Evolutionary conservation across 2,329 filamentous ascomycete genomes (phyloP), one percentile per base, ranked within the genome.

Genomic region (Diplodia scrobiculata): DNA sequence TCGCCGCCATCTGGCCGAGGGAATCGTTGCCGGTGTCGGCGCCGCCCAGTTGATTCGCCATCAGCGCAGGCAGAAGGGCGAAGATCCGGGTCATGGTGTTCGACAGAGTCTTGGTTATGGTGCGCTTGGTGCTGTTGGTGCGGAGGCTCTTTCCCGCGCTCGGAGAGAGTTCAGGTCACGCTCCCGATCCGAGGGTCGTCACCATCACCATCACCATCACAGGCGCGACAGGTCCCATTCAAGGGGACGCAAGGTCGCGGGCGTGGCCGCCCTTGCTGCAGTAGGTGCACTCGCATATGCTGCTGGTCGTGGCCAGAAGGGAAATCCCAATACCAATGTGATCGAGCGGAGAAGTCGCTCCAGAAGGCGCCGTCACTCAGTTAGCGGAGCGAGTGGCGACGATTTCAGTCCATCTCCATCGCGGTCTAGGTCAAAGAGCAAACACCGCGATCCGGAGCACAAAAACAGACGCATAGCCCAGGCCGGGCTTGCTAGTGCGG

Each of bases 401-500:
- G 63, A 62, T 27, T 67, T 69, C 34, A 69, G 70, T 54, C 78
- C 81, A 54, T 83, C 81, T 68, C 77, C 50, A 9, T 62, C 54
- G 2, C 50, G 55, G 6, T 60, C 55, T 14, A 47, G 80, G 63
- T 81, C 80, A 9, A 78, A 78, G 14, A 82, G 73, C 71, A 76
- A 73, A 68, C 74, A 78, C 70, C 72, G 74, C 38, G 76, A 81
- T 66, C 78, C 80, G 1, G 75, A 82, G 67, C 84, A 86, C 70
- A 82, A 85, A 66, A 86, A 85, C 68, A 82, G 83, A 62, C 82
- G 84, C 67, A 85, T 86, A 70, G 86, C 86, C 14, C 83, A 86
- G 72, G 87, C 86, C 63, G 87, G 86, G 68, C 78, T 87, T 63
- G 87, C 85, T 25, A 85, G 83, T 69, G 87, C 87, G 67, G 85